Percentiles rank a stretch among this genome's conserved stretches.
Evolutionary conservation across 2,329 filamentous ascomycete species (phyloP).

Genomic region (Davidsoniella neocaledoniae): DNA sequence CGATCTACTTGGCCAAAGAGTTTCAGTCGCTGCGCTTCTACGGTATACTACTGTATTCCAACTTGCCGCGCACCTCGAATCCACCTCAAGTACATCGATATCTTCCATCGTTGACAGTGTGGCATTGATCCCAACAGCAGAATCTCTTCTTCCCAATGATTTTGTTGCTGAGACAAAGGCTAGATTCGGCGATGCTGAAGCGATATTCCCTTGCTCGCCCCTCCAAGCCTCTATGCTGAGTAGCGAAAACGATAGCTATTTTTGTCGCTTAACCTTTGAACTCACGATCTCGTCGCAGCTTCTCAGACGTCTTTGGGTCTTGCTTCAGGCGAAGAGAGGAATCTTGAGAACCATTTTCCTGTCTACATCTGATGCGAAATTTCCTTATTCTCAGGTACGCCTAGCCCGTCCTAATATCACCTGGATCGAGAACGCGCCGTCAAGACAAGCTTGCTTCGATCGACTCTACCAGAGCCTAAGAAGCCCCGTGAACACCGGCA

Average conservation of each 20-base stretch:
- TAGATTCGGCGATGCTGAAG: constrained; percentile 23
- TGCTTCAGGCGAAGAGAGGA: constrained; percentile 47
- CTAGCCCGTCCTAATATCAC: constrained; percentile 32
- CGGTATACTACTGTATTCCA: constrained; percentile 48
- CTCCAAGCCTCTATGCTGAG: constrained; percentile 41
- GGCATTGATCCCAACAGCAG: not conserved
- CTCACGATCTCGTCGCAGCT: constrained; percentile 30
- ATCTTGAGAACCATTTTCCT: constrained; percentile 67
- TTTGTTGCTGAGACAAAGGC: constrained; percentile 19
- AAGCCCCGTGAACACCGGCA: constrained; percentile 26
- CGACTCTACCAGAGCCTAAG: constrained; percentile 25
- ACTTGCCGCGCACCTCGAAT: constrained; percentile 25
- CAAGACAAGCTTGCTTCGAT: constrained; percentile 23
- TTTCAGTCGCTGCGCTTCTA: constrained; percentile 56
- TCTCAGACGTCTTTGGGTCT: constrained; percentile 12
- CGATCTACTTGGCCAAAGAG: constrained; percentile 24
- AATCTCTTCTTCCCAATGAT: constrained; percentile 16
- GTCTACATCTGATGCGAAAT: constrained; percentile 39
- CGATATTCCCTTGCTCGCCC: constrained; percentile 60
- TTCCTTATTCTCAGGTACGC: constrained; percentile 58
- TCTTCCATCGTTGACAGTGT: not conserved
- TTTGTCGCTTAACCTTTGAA: constrained; percentile 52
- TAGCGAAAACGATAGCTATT: constrained; percentile 37
- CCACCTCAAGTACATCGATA: not conserved
- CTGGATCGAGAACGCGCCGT: constrained; percentile 19